phyloP scores from a whole-genome alignment of 1,284 basidiomycete genomes.

The Ustilago esculenta region DNA sequence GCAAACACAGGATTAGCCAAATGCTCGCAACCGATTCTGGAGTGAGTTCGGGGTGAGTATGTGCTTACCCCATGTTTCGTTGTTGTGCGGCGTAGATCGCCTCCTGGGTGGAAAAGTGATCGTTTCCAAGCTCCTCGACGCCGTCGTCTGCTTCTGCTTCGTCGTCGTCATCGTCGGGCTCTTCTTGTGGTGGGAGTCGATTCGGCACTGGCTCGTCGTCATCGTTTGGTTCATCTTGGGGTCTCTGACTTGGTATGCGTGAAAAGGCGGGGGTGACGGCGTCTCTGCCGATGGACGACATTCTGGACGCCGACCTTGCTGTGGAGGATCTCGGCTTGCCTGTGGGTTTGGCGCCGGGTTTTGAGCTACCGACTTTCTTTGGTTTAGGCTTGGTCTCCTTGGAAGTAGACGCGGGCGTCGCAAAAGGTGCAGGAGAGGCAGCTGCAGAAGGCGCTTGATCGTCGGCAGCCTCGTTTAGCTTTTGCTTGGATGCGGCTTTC shows the following conservation, averaged over 20 bases:
- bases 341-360: slow-evolving; percentile 12
- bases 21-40: too few species aligned
- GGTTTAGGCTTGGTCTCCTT: slow-evolving; percentile 19
- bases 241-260: slow-evolving; percentile 20
- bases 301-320: slow-evolving; percentile 31
- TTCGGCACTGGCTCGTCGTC: slow-evolving; percentile 21
- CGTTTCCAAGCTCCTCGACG: slow-evolving; percentile 58
- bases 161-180: slow-evolving; percentile 55
- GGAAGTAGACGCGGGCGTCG: slow-evolving; percentile 15
- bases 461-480: slow-evolving; percentile 3
- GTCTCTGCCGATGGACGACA: slow-evolving; percentile 40
- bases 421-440: slow-evolving; percentile 37
- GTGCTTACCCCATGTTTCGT: slow-evolving; percentile 55
- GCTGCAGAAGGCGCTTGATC: slow-evolving; percentile 8
- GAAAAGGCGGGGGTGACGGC: slow-evolving; percentile 25
- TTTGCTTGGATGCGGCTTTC: slow-evolving; percentile 12
- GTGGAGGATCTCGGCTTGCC: slow-evolving; percentile 30
- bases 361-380: slow-evolving; percentile 21
- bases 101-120: slow-evolving; percentile 57
- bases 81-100: slow-evolving; percentile 66
- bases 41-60: too few species aligned
- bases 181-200: slow-evolving; percentile 7
- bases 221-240: slow-evolving; percentile 24
- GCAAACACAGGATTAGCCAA: too few species aligned
- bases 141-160: slow-evolving; percentile 61